These are phyloP conservation scores for Aspergillus aculeatus DNA, from an alignment of 2,329 filamentous ascomycete genomes.

Conservation along the genomic window DNA sequence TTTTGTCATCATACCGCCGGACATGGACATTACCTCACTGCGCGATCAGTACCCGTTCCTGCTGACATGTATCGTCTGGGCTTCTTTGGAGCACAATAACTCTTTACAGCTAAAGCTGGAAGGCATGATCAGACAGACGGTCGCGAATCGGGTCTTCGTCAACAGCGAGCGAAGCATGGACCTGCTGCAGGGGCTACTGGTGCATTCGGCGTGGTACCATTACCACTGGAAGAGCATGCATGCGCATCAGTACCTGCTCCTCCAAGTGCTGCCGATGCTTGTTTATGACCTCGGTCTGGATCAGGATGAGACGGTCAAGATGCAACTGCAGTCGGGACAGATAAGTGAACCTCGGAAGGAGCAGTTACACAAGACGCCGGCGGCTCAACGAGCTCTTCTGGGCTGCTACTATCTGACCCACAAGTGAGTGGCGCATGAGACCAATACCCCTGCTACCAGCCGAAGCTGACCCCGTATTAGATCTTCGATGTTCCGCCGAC, in stretches of 20 bases:
- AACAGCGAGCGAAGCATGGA: slow-evolving; percentile 12
- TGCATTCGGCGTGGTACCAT: slow-evolving; percentile 14
- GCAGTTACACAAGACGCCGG: neutral
- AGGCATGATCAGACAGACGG: neutral
- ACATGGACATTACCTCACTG: neutral
- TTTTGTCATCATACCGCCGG: slow-evolving; percentile 8
- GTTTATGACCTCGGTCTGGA: slow-evolving; percentile 8
- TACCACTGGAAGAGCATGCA: slow-evolving; percentile 13
- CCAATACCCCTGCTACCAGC: no score
- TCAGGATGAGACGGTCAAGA: neutral
- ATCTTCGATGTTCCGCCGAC: slow-evolving; percentile 10
- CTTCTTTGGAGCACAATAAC: slow-evolving; percentile 1
- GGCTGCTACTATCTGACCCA: slow-evolving; percentile 13
- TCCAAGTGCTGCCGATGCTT: slow-evolving; percentile 9
- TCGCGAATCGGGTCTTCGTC: slow-evolving; percentile 5
- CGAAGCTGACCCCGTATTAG: neutral
- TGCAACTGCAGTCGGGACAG: neutral
- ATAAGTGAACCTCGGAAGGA: neutral
- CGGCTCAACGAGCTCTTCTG: slow-evolving; percentile 10
- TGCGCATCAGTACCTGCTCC: slow-evolving; percentile 11
- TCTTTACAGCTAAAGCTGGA: slow-evolving; percentile 7
- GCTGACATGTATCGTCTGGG: slow-evolving; percentile 7
- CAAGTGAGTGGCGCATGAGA: neutral
- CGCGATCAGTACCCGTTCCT: slow-evolving; percentile 9
- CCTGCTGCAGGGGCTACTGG: slow-evolving; percentile 11